phyloP scores from a whole-genome alignment of 2,329 filamentous ascomycete genomes.

The Byssoonygena ceratinophila region DNA sequence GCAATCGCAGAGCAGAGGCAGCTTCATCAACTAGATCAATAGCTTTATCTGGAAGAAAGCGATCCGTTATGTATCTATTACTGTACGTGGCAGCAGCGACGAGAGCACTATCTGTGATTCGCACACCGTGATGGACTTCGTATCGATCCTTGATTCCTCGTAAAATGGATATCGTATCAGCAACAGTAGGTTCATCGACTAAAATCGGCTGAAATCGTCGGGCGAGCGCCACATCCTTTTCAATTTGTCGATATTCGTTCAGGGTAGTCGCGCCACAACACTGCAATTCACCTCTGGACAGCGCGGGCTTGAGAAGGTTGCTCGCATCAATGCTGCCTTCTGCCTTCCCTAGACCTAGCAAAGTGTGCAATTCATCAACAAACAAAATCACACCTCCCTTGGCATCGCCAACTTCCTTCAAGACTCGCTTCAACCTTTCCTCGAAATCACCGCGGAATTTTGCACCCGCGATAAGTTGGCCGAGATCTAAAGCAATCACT shows the following conservation, averaged over 20 bases:
- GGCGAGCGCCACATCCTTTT: slow-evolving; percentile 90
- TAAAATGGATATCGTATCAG: slow-evolving; percentile 89
- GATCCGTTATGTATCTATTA: slow-evolving; percentile 92
- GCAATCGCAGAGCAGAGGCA: slow-evolving; percentile 74
- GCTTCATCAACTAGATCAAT: slow-evolving; percentile 96
- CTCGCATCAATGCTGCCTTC: slow-evolving; percentile 95
- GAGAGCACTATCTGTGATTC: slow-evolving; percentile 83
- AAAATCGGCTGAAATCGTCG: slow-evolving; percentile 87
- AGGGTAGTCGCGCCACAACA: slow-evolving; percentile 92
- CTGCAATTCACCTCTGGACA: slow-evolving; percentile 87
- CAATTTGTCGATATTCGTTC: slow-evolving; percentile 82
- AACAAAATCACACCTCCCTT: slow-evolving; percentile 87
- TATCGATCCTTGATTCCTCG: slow-evolving; percentile 96
- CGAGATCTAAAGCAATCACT: slow-evolving; percentile 78
- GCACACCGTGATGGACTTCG: slow-evolving; percentile 90
- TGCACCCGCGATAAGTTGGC: slow-evolving; percentile 85
- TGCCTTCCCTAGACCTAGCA: slow-evolving; percentile 85
- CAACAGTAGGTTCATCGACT: slow-evolving; percentile 82
- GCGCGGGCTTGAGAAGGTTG: slow-evolving; percentile 82
- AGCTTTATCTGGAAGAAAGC: slow-evolving; percentile 91
- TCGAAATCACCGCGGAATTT: slow-evolving; percentile 96
- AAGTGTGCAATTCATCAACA: slow-evolving; percentile 84
- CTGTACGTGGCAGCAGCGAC: slow-evolving; percentile 87
- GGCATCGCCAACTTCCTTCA: slow-evolving; percentile 83
- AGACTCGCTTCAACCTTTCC: slow-evolving; percentile 77